A percentile compares a stretch with the other conserved stretches of the same genome.
phyloP scores from a whole-genome alignment of 2,329 filamentous ascomycete genomes.

The Botryosphaeria dothidea region DNA sequence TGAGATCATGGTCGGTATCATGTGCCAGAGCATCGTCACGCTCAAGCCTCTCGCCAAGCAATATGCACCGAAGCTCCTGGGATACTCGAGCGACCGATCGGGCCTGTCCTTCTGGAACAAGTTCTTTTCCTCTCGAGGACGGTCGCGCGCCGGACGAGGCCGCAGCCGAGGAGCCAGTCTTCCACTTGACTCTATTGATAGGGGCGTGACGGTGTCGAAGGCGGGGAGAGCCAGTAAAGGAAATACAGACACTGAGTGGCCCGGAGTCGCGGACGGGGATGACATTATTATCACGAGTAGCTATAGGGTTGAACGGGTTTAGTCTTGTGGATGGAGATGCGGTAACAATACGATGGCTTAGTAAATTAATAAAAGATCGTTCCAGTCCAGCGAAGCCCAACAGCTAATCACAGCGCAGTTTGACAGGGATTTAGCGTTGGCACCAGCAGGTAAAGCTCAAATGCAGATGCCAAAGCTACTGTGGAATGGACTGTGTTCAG shows the following conservation, averaged over 20 bases:
- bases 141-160: not conserved
- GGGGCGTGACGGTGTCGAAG: not conserved
- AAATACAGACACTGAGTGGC: not conserved
- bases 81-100: slow-evolving; percentile 31
- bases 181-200: not conserved
- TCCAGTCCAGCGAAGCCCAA: too few relatives aligned
- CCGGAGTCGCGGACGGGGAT: not conserved
- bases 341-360: too few relatives aligned
- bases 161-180: not conserved
- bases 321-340: too few relatives aligned
- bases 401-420: too few relatives aligned
- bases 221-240: not conserved
- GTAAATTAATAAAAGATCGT: too few relatives aligned
- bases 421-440: too few relatives aligned
- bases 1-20: slow-evolving; percentile 82
- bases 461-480: too few relatives aligned
- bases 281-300: not conserved
- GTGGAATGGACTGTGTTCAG: too few relatives aligned
- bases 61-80: slow-evolving; percentile 53
- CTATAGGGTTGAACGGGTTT: not conserved
- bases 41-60: slow-evolving; percentile 75
- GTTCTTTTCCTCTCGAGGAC: not conserved
- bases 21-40: slow-evolving; percentile 80
- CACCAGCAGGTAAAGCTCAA: too few relatives aligned
- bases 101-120: not conserved